Evolutionary conservation across 306 rosid genomes (phyloP).

Genomic region (Begonia masoniana): DNA sequence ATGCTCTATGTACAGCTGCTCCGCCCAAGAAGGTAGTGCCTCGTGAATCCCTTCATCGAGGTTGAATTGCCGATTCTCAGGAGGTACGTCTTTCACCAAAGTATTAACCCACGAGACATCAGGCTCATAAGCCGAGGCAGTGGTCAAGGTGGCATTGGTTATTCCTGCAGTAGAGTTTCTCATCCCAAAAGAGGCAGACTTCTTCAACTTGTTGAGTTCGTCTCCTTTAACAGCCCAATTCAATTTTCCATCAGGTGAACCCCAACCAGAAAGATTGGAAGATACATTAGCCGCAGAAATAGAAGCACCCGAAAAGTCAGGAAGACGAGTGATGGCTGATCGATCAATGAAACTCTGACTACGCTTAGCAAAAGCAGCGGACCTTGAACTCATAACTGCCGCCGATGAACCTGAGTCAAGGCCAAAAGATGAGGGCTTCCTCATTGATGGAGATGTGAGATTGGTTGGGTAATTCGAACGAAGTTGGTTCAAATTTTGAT

Average conservation of each 20-base stretch:
- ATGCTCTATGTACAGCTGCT: slow-evolving; percentile 84
- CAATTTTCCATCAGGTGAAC: slow-evolving; percentile 69
- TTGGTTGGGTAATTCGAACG: slow-evolving; percentile 77
- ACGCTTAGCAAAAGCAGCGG: slow-evolving; percentile 80
- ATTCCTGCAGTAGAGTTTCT: slow-evolving; percentile 32
- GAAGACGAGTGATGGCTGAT: slow-evolving; percentile 33
- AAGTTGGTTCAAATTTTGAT: slow-evolving; percentile 86
- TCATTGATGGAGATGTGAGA: slow-evolving; percentile 64
- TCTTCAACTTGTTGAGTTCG: slow-evolving; percentile 77
- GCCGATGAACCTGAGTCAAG: slow-evolving; percentile 77
- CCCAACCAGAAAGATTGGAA: slow-evolving; percentile 64
- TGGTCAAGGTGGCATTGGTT: slow-evolving; percentile 13
- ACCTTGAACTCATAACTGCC: slow-evolving; percentile 89
- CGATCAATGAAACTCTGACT: slow-evolving; percentile 98
- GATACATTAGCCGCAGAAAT: slow-evolving; percentile 45
- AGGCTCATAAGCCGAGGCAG: slow-evolving; percentile 39
- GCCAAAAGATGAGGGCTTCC: slow-evolving; percentile 54
- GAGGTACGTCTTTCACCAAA: slow-evolving; percentile 65
- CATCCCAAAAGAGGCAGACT: slow-evolving; percentile 88
- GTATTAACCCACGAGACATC: slow-evolving; percentile 97
- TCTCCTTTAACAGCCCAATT: slow-evolving; percentile 91
- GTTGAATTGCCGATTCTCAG: slow-evolving; percentile 43
- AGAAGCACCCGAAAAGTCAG: slow-evolving; percentile 38
- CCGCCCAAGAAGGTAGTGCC: slow-evolving; percentile 74
- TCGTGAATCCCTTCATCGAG: slow-evolving; percentile 41